Conservation (phyloP, 768 basidiomycete species). For the Collybia mongolica region DNA sequence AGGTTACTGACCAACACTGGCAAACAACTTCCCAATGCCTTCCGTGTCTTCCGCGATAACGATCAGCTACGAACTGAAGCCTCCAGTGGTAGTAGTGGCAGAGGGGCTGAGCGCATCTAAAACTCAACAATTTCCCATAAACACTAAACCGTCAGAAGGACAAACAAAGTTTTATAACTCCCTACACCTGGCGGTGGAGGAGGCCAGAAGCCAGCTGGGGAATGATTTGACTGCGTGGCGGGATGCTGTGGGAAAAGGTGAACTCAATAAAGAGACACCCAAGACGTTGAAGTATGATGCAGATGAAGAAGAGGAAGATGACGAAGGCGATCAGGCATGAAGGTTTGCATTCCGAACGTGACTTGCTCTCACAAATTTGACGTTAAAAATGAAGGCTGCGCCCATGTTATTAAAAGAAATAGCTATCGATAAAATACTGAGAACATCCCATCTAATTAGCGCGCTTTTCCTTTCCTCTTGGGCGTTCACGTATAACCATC, state of each 20-base stretch:
- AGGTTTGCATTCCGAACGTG: slow-evolving; percentile 8
- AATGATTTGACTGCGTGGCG: slow-evolving; percentile 74
- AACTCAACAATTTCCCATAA: slow-evolving; percentile 16
- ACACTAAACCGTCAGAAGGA: slow-evolving; percentile 13
- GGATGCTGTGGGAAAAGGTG: slow-evolving; percentile 66
- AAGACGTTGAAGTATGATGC: slow-evolving; percentile 37
- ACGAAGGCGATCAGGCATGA: slow-evolving; percentile 23
- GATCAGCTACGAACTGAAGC: slow-evolving; percentile 42
- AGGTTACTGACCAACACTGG: slow-evolving; percentile 15
- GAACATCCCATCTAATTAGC: slow-evolving; percentile 31
- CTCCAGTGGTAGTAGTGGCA: slow-evolving; percentile 30
- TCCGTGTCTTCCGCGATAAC: slow-evolving; percentile 28
- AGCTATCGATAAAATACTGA: slow-evolving; percentile 6
- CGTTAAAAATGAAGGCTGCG: no score
- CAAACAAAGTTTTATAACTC: slow-evolving; percentile 47
- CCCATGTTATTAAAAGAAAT: no score
- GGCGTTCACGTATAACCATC: slow-evolving; percentile 77
- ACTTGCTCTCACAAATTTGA: no score
- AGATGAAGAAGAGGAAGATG: slow-evolving; percentile 46
- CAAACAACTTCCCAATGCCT: slow-evolving; percentile 18
- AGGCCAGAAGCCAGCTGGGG: slow-evolving; percentile 56
- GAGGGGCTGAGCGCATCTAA: slow-evolving; percentile 17
- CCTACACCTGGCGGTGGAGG: slow-evolving; percentile 46
- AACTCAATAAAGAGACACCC: slow-evolving; percentile 57
- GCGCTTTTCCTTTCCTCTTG: slow-evolving; percentile 62